Conservation (phyloP, 495 filamentous ascomycete species). For the Penicillium flavigenum region DNA sequence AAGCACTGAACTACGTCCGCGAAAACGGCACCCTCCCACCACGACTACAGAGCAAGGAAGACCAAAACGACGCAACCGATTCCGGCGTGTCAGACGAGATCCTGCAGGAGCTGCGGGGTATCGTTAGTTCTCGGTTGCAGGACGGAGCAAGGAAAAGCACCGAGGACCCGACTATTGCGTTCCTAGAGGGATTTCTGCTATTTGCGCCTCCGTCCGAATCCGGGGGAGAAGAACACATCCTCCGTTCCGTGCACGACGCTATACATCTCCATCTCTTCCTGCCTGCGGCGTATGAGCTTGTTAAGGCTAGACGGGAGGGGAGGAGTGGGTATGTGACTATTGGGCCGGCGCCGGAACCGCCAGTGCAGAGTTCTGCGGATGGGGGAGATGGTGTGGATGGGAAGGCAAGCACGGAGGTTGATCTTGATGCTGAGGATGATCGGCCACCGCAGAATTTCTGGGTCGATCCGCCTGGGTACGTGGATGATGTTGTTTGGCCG, state of each 20-base stretch:
- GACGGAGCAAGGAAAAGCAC: background rate
- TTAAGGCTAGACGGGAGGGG: slow-evolving; percentile 65
- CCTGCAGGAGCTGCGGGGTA: slow-evolving; percentile 20
- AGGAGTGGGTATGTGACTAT: slow-evolving; percentile 84
- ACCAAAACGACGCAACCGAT: slow-evolving; percentile 65
- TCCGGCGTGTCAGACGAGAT: slow-evolving; percentile 40
- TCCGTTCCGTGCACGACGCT: slow-evolving; percentile 45
- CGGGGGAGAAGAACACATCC: slow-evolving; percentile 17
- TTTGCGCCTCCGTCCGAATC: slow-evolving; percentile 47
- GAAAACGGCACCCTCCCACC: slow-evolving; percentile 64
- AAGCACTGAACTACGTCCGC: slow-evolving; percentile 62
- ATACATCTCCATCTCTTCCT: slow-evolving; percentile 79
- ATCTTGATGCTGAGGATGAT: slow-evolving; percentile 41
- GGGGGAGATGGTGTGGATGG: background rate
- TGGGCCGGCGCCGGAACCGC: slow-evolving; percentile 40
- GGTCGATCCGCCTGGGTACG: slow-evolving; percentile 90
- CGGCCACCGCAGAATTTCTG: slow-evolving; percentile 73
- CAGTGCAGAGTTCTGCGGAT: background rate
- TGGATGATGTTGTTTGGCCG: slow-evolving; percentile 94
- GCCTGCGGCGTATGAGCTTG: slow-evolving; percentile 56
- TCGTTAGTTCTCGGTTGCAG: slow-evolving; percentile 10
- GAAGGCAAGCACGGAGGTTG: slow-evolving; percentile 21
- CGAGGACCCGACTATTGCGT: slow-evolving; percentile 34
- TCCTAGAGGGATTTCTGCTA: slow-evolving; percentile 85
- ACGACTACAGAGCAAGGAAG: slow-evolving; percentile 68